Evolutionary conservation across 345 rosid species (phyloP), one percentile per base, ranked within the genome.

Genomic region (Brassica juncea): DNA sequence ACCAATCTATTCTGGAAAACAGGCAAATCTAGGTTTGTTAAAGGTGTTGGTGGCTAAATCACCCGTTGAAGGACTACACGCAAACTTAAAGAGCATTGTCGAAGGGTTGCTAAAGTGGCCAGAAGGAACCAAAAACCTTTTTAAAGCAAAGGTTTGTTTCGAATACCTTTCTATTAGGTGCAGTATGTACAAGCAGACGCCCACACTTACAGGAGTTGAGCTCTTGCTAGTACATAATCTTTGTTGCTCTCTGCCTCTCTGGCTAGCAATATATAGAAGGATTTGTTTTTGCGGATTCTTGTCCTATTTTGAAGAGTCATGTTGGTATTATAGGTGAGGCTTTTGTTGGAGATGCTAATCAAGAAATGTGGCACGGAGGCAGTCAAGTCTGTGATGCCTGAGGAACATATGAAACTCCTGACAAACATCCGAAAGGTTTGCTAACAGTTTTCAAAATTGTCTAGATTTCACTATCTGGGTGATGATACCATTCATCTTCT

Each of bases 351-450:
- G 83, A 95, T 95, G 99, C 98, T 95, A 30, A 88, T 93, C 49
- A 84, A 86, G 84, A 93, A 93, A 83, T 95, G 99, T 81, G 99
- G 99, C 71, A 58, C 89, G 8, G 94, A 89, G 68, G 98, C 98
- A 82, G 98, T 95, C 37, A 91, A 90, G 87, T 90, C 94, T 25
- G 98, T 95, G 76, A 93, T 95, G 97, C 98, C 98, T 66, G 92
- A 89, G 82, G 96, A 92, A 80, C 99, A 94, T 85, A 91, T 88
- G 94, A 94, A 89, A 81, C 96, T 93, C 71, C 91, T 95, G 28
- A 87, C 90, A n/a, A 93, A 95, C 82, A 89, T 95, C 67, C 87
- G 98, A 75, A 95, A 95, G 97, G 99, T 95, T 69, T 80, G 72
- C 55, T 64, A 23, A 75, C 32, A 12, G n/a, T 28, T 52, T 74